phyloP scores from a whole-genome alignment of 169 alveolate genomes.

The Eimeria necatrix region DNA sequence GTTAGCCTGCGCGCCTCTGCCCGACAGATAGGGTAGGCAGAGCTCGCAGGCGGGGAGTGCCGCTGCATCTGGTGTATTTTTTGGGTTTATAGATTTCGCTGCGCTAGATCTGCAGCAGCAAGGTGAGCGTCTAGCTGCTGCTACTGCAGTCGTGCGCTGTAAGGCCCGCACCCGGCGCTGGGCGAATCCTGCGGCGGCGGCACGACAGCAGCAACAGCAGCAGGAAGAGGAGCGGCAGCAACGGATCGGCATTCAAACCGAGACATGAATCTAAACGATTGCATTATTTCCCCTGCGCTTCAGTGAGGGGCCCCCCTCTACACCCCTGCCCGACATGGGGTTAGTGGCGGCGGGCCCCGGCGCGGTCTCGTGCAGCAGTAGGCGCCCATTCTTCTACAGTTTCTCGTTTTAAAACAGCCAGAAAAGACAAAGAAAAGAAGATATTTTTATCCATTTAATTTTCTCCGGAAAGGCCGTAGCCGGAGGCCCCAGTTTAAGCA shows the following conservation, averaged over 20 bases:
- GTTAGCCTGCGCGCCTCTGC: not conserved
- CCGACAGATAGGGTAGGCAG: not conserved
- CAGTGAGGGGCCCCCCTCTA: too few species aligned
- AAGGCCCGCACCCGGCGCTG: slow-evolving; percentile 43
- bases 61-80: not conserved
- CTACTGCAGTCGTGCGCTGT: slow-evolving; percentile 24
- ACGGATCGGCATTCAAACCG: not conserved
- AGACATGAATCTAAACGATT: too few species aligned
- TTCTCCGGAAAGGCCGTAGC: too few species aligned
- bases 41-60: not conserved
- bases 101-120: not conserved
- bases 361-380: too few species aligned
- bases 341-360: too few species aligned
- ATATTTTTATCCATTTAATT: too few species aligned
- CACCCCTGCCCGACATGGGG: too few species aligned
- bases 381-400: too few species aligned
- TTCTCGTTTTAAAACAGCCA: too few species aligned
- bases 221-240: not conserved
- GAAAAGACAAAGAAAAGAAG: too few species aligned
- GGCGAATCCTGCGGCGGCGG: not conserved
- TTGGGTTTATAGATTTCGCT: not conserved
- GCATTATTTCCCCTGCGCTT: too few species aligned
- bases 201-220: not conserved
- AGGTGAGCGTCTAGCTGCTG: not conserved
- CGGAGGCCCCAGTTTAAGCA: too few species aligned